phyloP scores from a whole-genome alignment of 1,284 basidiomycete genomes.

The Melampsora americana region DNA sequence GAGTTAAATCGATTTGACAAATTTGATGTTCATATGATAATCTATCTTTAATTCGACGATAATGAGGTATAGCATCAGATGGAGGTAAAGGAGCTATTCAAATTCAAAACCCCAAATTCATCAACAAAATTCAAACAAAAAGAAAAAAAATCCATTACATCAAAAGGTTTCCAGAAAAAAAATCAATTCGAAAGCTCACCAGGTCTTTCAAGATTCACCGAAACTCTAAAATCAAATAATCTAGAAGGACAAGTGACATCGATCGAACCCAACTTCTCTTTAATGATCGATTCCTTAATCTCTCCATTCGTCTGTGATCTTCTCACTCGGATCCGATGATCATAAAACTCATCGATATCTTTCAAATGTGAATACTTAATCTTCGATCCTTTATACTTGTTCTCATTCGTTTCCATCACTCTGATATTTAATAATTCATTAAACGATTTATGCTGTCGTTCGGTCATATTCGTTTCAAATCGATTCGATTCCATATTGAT shows the following conservation, averaged over 20 bases:
- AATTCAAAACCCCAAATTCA: too few species aligned
- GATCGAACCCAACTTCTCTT: conserved; percentile 78
- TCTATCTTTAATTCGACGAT: conserved; percentile 73
- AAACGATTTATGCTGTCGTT: conserved; percentile 78
- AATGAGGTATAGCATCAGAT: conserved; percentile 50
- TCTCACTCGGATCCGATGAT: conserved; percentile 65
- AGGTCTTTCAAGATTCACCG: conserved; percentile 74
- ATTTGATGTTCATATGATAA: conserved; percentile 89
- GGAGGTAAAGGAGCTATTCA: conserved; percentile 48
- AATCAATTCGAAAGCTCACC: conserved; percentile 56
- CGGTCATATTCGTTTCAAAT: conserved; percentile 88
- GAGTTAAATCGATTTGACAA: conserved; percentile 86
- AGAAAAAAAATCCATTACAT: not conserved
- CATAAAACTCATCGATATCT: conserved; percentile 78
- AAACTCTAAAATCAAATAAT: conserved; percentile 83
- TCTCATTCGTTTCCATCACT: conserved; percentile 60
- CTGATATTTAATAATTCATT: conserved; percentile 79
- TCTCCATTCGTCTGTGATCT: conserved; percentile 69
- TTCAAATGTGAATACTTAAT: conserved; percentile 74
- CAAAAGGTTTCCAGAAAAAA: too few species aligned
- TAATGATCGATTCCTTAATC: conserved; percentile 63
- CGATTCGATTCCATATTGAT: conserved; percentile 58
- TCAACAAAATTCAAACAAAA: too few species aligned
- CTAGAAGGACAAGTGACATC: conserved; percentile 81
- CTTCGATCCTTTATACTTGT: conserved; percentile 60